Base-by-base conservation (phyloP, 371 early-diverging fungal species). In the Batkoa obscura region DNA sequence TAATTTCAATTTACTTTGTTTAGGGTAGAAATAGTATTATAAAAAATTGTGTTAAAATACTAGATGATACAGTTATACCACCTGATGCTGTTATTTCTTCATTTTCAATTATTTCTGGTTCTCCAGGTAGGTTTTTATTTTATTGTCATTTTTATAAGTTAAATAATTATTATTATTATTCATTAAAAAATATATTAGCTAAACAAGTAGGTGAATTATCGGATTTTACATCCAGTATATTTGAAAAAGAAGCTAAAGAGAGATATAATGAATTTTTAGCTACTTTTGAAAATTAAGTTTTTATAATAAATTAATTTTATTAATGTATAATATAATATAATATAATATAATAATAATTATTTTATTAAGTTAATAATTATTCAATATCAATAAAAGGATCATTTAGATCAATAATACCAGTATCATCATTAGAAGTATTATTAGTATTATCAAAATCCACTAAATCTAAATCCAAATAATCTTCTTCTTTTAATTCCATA, bases 11-110 rank as follows among this genome's bases (percentile, higher is more conserved):
- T 33, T 12, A 30, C 3, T 31, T 6, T 49, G 3, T 53, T 13
- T 64, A 90, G 91, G 93, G 96, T 2, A 77, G 91, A 15, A 94
- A 93, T 67, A 83, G 87, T 2, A 84, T 94, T 39, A 91, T 96
- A 50, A 94, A 94, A 65, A 94, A 94, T 60, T 87, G 90, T 55
- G 79, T 81, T 53, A 70, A 79, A 57, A 90, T 96, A 34, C 81
- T 88, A 50, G 94, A 94, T 61, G 81, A 82, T 54, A 80, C 94
- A 0, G 86, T 94, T 5, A 80, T 96, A 33, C 82, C 94, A 30
- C 88, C 95, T 6, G 85, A 91, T 60, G 74, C 90, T 1, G 87
- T 96, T 2, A 75, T 96, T 0, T 88, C 95, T 32, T 81, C 92
- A 3, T 93, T 88, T 57, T 83, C 90, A 4, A 76, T 88, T 3